These are phyloP conservation scores for Malbranchea cinnamomea DNA, from an alignment of 2,329 filamentous ascomycete genomes.

Conservation along the genomic window DNA sequence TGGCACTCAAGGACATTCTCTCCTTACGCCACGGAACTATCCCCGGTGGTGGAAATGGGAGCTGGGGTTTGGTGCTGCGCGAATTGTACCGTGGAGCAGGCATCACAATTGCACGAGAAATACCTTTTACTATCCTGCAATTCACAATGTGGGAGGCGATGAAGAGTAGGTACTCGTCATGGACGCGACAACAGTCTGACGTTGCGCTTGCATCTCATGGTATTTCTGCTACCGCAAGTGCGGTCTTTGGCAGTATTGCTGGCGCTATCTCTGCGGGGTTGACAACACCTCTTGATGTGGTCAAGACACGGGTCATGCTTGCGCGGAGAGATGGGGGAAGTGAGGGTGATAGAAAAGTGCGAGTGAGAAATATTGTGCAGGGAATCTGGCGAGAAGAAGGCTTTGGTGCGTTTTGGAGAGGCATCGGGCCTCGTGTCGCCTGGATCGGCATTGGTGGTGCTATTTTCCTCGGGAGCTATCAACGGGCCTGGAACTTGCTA, in stretches of 20 bases:
- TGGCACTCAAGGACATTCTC: constrained; percentile 57
- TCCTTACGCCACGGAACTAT: constrained; percentile 25
- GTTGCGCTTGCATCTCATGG: constrained; percentile 12
- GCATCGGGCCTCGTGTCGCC: constrained; percentile 62
- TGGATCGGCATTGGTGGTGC: constrained; percentile 95
- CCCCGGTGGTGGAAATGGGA: constrained; percentile 21
- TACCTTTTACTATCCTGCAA: constrained; percentile 93
- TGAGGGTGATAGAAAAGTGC: constrained; percentile 18
- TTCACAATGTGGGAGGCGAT: constrained; percentile 94
- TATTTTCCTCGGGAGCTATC: constrained; percentile 87
- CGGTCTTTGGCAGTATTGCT: constrained; percentile 66
- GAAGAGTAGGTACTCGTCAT: constrained; percentile 42
- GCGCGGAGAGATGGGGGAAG: constrained; percentile 49
- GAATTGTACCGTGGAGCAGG: constrained; percentile 86
- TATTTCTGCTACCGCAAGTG: constrained; percentile 64
- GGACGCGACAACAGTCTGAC: constrained; percentile 10
- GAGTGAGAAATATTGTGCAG: constrained; percentile 39
- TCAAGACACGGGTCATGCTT: constrained; percentile 96
- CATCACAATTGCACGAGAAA: constrained; percentile 87
- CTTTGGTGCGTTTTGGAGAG: constrained; percentile 30
- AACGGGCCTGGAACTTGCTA: constrained; percentile 68
- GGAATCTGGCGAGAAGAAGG: constrained; percentile 43
- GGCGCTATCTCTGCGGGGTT: constrained; percentile 74
- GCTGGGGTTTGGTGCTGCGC: constrained; percentile 46
- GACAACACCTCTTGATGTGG: constrained; percentile 86